Percentiles rank a stretch among this genome's conserved stretches.
Conservation (phyloP, 176 grass and related monocot genomes). For the Guadua angustifolia region DNA sequence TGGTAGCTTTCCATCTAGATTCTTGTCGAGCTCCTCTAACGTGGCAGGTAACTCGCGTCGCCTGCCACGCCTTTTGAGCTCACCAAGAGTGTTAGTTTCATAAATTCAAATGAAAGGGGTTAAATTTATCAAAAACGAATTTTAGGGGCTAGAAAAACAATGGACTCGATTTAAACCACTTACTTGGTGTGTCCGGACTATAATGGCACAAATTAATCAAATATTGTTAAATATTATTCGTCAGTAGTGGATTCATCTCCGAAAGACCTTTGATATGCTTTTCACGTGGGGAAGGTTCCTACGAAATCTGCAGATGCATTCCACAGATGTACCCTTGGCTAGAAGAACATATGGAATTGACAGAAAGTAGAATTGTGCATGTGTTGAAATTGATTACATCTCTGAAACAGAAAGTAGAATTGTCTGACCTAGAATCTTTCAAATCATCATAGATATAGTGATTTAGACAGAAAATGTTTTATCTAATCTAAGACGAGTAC, state of each 20-base stretch:
- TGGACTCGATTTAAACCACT: neutral
- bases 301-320: neutral
- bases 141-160: too few species aligned
- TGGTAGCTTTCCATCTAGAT: too few species aligned
- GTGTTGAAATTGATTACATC: neutral
- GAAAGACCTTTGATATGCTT: neutral
- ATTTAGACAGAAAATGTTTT: neutral
- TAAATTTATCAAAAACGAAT: too few species aligned
- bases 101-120: too few species aligned
- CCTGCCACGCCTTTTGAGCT: too few species aligned
- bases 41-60: too few species aligned
- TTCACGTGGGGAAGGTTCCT: neutral
- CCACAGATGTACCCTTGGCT: neutral
- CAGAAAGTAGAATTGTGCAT: neutral
- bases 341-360: conserved; percentile 26
- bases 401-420: neutral
- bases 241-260: neutral
- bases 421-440: neutral
- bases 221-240: neutral
- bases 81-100: too few species aligned
- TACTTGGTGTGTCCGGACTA: neutral
- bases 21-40: too few species aligned
- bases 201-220: neutral
- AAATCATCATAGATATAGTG: neutral
- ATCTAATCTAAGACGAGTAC: neutral